A percentile compares a stretch with the other conserved stretches of the same genome.
Conservation (phyloP, 768 basidiomycete genomes). For the Dioszegia crocea region DNA sequence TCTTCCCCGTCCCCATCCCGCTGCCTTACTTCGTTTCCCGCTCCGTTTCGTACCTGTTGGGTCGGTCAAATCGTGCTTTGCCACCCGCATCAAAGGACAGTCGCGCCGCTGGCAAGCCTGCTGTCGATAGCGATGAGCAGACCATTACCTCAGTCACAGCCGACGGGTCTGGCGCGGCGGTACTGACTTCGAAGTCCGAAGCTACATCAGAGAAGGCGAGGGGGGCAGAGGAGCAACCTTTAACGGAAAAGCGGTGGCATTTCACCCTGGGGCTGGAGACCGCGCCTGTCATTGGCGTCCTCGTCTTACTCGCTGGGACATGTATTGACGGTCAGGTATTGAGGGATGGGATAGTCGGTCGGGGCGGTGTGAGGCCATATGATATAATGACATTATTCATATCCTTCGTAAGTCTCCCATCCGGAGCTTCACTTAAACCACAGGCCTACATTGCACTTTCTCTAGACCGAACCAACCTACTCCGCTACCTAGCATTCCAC, state of each 20-base stretch:
- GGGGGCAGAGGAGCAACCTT: not conserved
- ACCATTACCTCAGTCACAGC: too few species aligned
- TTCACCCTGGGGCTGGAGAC: constrained; percentile 47
- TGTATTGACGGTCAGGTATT: constrained; percentile 55
- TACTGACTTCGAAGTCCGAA: not conserved
- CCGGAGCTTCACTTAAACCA: not conserved
- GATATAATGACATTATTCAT: constrained; percentile 91
- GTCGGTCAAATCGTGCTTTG: not conserved
- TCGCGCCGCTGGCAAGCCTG: too few species aligned
- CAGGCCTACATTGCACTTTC: constrained; percentile 83
- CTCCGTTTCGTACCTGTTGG: constrained; percentile 1
- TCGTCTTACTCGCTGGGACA: constrained; percentile 51
- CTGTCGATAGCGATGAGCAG: too few species aligned
- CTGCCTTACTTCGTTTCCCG: constrained; percentile 31
- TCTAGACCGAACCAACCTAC: constrained; percentile 79
- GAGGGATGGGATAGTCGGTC: constrained; percentile 72
- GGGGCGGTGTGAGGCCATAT: constrained; percentile 76
- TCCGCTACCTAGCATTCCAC: constrained; percentile 82
- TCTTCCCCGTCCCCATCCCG: constrained; percentile 49
- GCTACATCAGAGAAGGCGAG: not conserved
- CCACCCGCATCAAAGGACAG: not conserved
- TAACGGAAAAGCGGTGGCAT: constrained; percentile 8
- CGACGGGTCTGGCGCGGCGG: too few species aligned
- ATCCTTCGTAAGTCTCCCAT: constrained; percentile 58
- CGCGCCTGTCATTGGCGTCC: constrained; percentile 52